Base-by-base conservation (phyloP, 768 basidiomycete species). In the Neoboletus brunneissimus region DNA sequence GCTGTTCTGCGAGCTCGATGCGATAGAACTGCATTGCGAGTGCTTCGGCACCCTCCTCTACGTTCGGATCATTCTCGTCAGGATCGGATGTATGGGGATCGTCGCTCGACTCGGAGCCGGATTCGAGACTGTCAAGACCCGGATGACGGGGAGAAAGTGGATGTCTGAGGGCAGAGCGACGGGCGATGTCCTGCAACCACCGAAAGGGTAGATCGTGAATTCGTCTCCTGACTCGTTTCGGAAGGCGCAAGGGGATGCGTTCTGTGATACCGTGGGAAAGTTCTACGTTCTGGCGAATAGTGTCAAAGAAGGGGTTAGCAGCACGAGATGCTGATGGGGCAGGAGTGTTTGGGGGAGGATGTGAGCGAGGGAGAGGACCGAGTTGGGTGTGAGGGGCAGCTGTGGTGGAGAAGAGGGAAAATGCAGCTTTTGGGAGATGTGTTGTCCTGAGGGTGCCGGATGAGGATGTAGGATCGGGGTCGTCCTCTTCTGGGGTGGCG, bases 1-100 rank as follows among this genome's bases (percentile, higher is more conserved):
- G 80, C 72, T 95, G 94, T 71, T 98, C 96, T 4, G 89, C 89
- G 1, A 93, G 77, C 67, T 98, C 96, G 53, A 98, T 89, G 51
- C 84, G 81, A 75, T 95, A 94, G 69, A 96, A 98, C 73, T 98
- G 94, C 80, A 86, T 86, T 2, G 95, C 94, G 31, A 98, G 82
- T 1, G 82, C 78, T 59, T 94, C 89, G 1, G 88, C 81, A 25
- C 87, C 87, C 53, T 89, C 84, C 4, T 90, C 85, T 9, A 84
- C 71, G 31, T 77, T 72, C 1, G 75, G 73, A 35, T 73, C 67
- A 12, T 70, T 60, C 22, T 73, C 70, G n/a, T 72, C 71, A 1
- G 70, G 70, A 48, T 73, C 72, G 22, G 69, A 70, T 13, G 64
- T 61, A 31, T 61, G 61, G 15, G 64, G 63, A 35, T 73, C 73